A percentile compares a stretch with the other conserved stretches of the same genome.
Conservation (phyloP, 192 early-diverging fungal species). For the Coemansia sp. region DNA sequence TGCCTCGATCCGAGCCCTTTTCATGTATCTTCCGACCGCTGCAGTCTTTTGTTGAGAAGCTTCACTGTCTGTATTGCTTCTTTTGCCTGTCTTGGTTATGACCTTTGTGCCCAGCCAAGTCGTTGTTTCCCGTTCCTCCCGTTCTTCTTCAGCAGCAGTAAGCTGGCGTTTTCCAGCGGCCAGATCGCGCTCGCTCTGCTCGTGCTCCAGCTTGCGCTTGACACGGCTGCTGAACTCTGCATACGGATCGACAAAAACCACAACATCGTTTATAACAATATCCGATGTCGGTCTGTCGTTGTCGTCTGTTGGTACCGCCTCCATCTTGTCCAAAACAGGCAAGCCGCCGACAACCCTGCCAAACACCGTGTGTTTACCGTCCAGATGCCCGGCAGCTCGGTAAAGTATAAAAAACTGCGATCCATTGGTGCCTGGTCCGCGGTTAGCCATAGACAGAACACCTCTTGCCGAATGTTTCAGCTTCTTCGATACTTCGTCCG, state of each 20-base stretch:
- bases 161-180: conserved; percentile 42
- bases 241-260: conserved; percentile 84
- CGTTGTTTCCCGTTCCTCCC: conserved; percentile 62
- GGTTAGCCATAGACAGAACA: conserved; percentile 93
- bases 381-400: conserved; percentile 64
- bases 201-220: conserved; percentile 62
- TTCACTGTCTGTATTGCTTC: neutral
- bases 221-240: conserved; percentile 69
- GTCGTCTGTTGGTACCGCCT: conserved; percentile 68
- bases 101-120: conserved; percentile 73
- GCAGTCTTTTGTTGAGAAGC: neutral
- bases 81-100: neutral
- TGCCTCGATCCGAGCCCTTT: conserved; percentile 15
- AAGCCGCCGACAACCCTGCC: conserved; percentile 89
- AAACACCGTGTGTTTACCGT: conserved; percentile 94
- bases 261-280: conserved; percentile 72
- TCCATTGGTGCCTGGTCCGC: conserved; percentile 85
- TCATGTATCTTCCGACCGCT: conserved; percentile 36
- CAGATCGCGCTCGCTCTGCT: conserved; percentile 45
- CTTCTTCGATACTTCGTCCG: conserved; percentile 68
- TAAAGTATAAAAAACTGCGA: conserved; percentile 70
- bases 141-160: conserved; percentile 53
- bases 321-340: conserved; percentile 78
- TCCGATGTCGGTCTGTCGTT: conserved; percentile 71
- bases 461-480: conserved; percentile 79